Conservation (phyloP, 2,329 filamentous ascomycete genomes). For the Chaetoscypha palmicola region DNA sequence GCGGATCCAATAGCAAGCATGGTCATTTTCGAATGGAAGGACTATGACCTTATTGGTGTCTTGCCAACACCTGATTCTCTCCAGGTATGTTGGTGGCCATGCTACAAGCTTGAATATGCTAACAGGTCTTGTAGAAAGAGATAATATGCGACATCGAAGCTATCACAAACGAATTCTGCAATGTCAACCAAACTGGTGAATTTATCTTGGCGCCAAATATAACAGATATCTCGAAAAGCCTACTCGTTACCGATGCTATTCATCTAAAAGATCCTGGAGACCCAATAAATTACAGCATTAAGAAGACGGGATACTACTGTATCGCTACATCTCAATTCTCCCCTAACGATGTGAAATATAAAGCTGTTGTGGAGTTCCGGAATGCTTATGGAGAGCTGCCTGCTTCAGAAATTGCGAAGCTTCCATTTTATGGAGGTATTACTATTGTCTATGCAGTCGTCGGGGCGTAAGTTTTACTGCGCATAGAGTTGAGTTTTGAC, state of each 20-base stretch:
- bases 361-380: conserved; percentile 79
- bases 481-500: not conserved
- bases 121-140: conserved; percentile 40
- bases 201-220: conserved; percentile 78
- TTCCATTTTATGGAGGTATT: conserved; percentile 93
- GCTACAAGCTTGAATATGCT: no score
- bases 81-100: conserved; percentile 45
- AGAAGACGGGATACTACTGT: conserved; percentile 94
- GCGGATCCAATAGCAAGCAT: conserved; percentile 74
- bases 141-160: conserved; percentile 71
- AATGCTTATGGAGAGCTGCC: conserved; percentile 96
- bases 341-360: conserved; percentile 55
- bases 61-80: conserved; percentile 46
- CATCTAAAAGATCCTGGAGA: conserved; percentile 66
- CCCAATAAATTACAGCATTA: conserved; percentile 73
- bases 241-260: conserved; percentile 73
- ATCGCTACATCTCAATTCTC: conserved; percentile 71
- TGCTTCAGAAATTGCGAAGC: conserved; percentile 90
- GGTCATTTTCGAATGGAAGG: conserved; percentile 90
- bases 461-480: conserved; percentile 48
- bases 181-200: conserved; percentile 68
- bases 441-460: conserved; percentile 90
- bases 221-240: conserved; percentile 59
- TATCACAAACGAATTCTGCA: conserved; percentile 65
- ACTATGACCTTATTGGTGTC: conserved; percentile 71